A percentile compares a stretch with the other conserved stretches of the same genome.
Conservation (phyloP, 345 rosid species). For the Aegle marmelos region DNA sequence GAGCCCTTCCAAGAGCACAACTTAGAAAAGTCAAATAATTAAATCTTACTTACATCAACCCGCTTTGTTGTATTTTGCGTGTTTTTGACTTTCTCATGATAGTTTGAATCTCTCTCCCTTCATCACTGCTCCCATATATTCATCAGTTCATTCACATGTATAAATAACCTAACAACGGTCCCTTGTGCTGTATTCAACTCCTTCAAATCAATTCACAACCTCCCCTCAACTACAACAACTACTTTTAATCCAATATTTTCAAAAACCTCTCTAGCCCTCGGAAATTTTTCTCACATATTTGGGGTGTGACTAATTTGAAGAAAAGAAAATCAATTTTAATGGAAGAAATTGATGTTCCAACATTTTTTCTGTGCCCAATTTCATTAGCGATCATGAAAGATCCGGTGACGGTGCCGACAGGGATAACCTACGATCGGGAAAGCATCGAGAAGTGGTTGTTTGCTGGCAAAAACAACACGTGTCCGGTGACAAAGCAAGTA, state of each 20-base stretch:
- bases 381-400: constrained; percentile 76
- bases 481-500: constrained; percentile 74
- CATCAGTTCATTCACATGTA: too few relatives aligned
- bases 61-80: constrained; percentile 33
- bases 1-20: constrained; percentile 2
- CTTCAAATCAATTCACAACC: constrained; percentile 43
- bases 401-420: constrained; percentile 60
- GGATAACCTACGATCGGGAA: constrained; percentile 67
- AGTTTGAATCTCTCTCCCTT: constrained; percentile 11
- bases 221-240: constrained; percentile 14
- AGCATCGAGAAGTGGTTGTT: constrained; percentile 72
- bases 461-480: constrained; percentile 42
- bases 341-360: constrained; percentile 70
- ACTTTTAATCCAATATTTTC: constrained; percentile 10
- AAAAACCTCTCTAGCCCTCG: not conserved
- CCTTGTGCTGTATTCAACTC: constrained; percentile 4
- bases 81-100: constrained; percentile 48
- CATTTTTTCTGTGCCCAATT: constrained; percentile 64
- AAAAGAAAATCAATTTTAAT: constrained; percentile 4
- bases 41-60: constrained; percentile 10
- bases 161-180: constrained; percentile 22
- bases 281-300: not conserved
- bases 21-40: constrained; percentile 40
- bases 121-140: not conserved
- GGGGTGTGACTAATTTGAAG: too few relatives aligned